Percentiles rank a stretch among this genome's conserved stretches.
Evolutionary conservation across 2,329 filamentous ascomycete genomes (phyloP).

Genomic region (Penicillium sp.): DNA sequence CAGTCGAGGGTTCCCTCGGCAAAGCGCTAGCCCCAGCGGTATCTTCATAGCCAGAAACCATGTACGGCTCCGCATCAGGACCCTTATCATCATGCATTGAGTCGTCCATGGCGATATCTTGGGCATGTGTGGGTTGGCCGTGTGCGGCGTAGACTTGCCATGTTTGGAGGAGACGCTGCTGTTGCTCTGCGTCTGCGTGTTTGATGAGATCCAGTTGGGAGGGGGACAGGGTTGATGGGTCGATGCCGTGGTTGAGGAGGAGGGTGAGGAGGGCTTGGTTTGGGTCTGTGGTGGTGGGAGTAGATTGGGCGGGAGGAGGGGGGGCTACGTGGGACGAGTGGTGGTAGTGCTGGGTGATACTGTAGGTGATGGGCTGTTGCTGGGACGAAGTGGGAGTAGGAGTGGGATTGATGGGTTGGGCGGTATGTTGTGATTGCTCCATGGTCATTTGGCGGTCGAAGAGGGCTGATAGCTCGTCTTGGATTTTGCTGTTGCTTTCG

Average conservation of each 20-base stretch:
- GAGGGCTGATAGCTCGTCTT: slow-evolving; percentile 82
- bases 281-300: slow-evolving; percentile 32
- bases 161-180: slow-evolving; percentile 76
- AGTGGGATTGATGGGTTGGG: slow-evolving; percentile 30
- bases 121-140: slow-evolving; percentile 38
- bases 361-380: slow-evolving; percentile 68
- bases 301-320: too few relatives aligned
- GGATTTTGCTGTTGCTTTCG: slow-evolving; percentile 64
- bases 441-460: slow-evolving; percentile 79
- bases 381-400: slow-evolving; percentile 17
- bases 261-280: slow-evolving; percentile 59
- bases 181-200: slow-evolving; percentile 73
- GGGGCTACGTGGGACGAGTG: slow-evolving; percentile 72
- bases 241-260: slow-evolving; percentile 70
- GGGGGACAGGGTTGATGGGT: slow-evolving; percentile 71
- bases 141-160: slow-evolving; percentile 73
- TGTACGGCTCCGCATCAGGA: slow-evolving; percentile 74
- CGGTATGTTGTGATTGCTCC: slow-evolving; percentile 38
- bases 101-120: slow-evolving; percentile 54
- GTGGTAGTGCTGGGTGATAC: slow-evolving; percentile 81
- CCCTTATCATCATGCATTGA: slow-evolving; percentile 26
- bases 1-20: slow-evolving; percentile 39
- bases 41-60: slow-evolving; percentile 78
- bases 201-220: slow-evolving; percentile 81
- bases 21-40: slow-evolving; percentile 66